Conservation (phyloP, 805 yeast genomes). For the Kodamaea neixiangensis region DNA sequence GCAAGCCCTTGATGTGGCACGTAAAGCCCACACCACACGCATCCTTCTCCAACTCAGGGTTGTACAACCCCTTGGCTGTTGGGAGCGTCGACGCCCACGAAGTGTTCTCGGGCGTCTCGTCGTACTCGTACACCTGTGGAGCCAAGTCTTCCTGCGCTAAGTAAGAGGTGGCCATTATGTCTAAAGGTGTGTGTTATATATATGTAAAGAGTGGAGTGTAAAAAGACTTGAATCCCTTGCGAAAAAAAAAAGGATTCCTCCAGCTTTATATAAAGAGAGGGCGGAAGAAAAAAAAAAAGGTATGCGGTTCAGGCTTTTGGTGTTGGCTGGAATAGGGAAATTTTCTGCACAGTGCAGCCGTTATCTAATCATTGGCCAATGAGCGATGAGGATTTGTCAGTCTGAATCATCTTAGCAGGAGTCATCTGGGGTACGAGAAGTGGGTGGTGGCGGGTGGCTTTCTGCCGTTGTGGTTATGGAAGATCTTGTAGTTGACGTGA, state of each 20-base stretch:
- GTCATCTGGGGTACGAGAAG: background rate
- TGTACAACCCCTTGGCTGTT: constrained; percentile 82
- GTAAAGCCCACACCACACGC: constrained; percentile 99
- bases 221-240: background rate
- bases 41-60: constrained; percentile 92
- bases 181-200: constrained; percentile 6
- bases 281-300: background rate
- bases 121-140: constrained; percentile 59
- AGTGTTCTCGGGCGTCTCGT: constrained; percentile 72
- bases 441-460: background rate
- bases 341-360: background rate
- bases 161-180: constrained; percentile 32
- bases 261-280: background rate
- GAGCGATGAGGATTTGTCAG: constrained; percentile 5
- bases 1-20: constrained; percentile 85
- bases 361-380: constrained; percentile 13
- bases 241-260: background rate
- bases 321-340: background rate
- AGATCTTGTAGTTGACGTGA: background rate
- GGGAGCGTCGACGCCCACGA: constrained; percentile 95
- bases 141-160: constrained; percentile 40
- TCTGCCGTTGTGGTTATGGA: background rate
- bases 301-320: constrained; percentile 1
- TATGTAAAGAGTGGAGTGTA: background rate
- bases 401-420: background rate